Base-by-base conservation (phyloP, 139 green algal genomes). In the Monoraphidium neglectum region DNA sequence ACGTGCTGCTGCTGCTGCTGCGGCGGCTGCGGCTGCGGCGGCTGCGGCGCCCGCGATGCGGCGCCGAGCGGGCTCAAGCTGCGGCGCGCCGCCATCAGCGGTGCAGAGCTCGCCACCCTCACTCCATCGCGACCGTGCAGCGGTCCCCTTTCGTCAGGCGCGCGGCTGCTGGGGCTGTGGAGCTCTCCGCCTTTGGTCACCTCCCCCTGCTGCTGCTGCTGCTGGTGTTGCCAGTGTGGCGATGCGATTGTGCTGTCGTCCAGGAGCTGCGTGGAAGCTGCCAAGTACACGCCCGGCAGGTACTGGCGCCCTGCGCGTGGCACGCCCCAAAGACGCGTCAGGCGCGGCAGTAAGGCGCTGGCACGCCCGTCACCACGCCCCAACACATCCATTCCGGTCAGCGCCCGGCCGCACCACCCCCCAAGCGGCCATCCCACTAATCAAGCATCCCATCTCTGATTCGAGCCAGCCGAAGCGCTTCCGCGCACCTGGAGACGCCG, bases 1-100 rank as follows among this genome's bases (percentile, higher is more conserved):
- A 78, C 1, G 81, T 60, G 26, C 77, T 74, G 4, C 78, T 78
- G 75, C 84, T 80, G 18, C 24, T 51, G 74, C 83, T 53, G 83
- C 83, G 13, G 72, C 72, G 12, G 38, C 69, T 74, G 57, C 30
- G 23, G 62, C 60, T 61, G 36, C 16, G 16, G 33, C 63, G 26
- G 63, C 63, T 13, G 3, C 63, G 33, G 3, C 15, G 30, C 33
- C 30, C 15, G 15, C 63, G 33, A n/a, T 51, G 68, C 32, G 46
- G 46, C 43, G 23, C 28, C 40, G 36, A 36, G 3, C n/a, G 28
- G 28, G 43, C 40, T n/a, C n/a, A n/a, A n/a, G n/a, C n/a, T n/a
- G n/a, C n/a, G n/a, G n/a, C n/a, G n/a, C n/a, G n/a, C n/a, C n/a
- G n/a, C n/a, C n/a, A n/a, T n/a, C n/a, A n/a, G n/a, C n/a, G n/a